Base-by-base conservation (phyloP, 768 basidiomycete species). In the Boletus reticulatus region DNA sequence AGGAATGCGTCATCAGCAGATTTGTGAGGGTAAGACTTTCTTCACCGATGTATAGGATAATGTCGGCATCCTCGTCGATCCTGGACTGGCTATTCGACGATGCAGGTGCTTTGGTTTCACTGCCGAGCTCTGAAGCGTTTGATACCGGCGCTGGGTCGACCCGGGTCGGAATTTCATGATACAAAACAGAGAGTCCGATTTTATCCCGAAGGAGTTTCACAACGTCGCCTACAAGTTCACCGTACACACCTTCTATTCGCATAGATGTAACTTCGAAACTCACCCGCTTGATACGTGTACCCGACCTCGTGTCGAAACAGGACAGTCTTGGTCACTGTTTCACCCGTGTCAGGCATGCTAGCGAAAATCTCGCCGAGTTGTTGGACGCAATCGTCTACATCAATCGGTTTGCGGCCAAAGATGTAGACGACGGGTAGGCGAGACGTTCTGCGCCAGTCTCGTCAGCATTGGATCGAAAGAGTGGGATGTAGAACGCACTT, bases 401-500 rank as follows among this genome's bases (percentile, higher is more conserved):
- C 83, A 34, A 97, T 71, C 0, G 72, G 59, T 54, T 85, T 84
- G 62, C 87, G 85, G 0, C 93, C 93, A 65, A 98, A 94, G 36
- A 98, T 84, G 68, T 96, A 98, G 32, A 94, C 81, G 3, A 94
- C 89, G 0, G 95, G 94, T 0, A 98, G 72, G 16, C 94, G 84
- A 22, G 89, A 91, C 12, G 91, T 89, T 60, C 95, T 97, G 54
- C 36, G 19, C 37, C 38, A 31, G 2, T 31, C n/a, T 48, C 45
- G 39, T 66, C 47, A 43, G 39, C 10, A 22, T 24, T 16, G 1
- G 13, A 41, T 24, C 4, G 19, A 24, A 20, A 4, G 20, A 5
- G 11, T 6, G 14, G 11, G 8, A 45, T 20, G 4, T 7, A 39
- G 24, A 34, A 78, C 92, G 60, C 62, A 96, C 94, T 87, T 84